Evolutionary conservation across 2,329 filamentous ascomycete species (phyloP), one percentile per base, ranked within the genome.

Genomic region (Apiospora arundinis): DNA sequence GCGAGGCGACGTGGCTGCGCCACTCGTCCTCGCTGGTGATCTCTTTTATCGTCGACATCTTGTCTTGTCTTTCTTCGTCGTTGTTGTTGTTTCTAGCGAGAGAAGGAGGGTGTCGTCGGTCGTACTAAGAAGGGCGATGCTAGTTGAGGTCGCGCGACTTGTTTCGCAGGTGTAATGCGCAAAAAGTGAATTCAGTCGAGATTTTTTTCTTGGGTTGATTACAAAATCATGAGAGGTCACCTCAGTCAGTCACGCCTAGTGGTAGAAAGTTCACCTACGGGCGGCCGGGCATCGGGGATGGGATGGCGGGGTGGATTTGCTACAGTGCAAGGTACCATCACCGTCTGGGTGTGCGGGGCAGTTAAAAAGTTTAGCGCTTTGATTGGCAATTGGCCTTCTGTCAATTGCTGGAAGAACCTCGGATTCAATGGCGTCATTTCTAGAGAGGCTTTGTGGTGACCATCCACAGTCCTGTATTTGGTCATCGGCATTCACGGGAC

Each of bases 31-130:
- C 90, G 77, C 89, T 91, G 76, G 90, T 88, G 83, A 98, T 92
- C 78, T 97, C 93, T 75, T 88, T 89, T 78, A 98, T 90, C 72
- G 89, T 90, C 75, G 92, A 93, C 92, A 95, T 95, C 21, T 52
- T 70, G n/a, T 56, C 8, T n/a, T 44, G 37, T 42, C 25, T 42
- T 52, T 32, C 28, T 32, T 49, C n/a, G n/a, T 46, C 12, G 12
- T 67, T n/a, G 63, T 25, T 52, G n/a, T 11, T 49, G 48, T 49
- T 49, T 32, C 14, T 8, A 9, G 14, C 7, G 40, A 32, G 32
- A 32, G 6, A 6, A 32, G 11, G 42, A 32, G 23, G 42, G 12
- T 11, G 16, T 28, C 25, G 28, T 46, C 23, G 42, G 16, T n/a
- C n/a, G n/a, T n/a, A n/a, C n/a, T n/a, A n/a, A n/a, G n/a, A n/a